Evolutionary conservation across 192 early-diverging fungal species (phyloP), one percentile per base, ranked within the genome.

Genomic region (Coemansia sp.): DNA sequence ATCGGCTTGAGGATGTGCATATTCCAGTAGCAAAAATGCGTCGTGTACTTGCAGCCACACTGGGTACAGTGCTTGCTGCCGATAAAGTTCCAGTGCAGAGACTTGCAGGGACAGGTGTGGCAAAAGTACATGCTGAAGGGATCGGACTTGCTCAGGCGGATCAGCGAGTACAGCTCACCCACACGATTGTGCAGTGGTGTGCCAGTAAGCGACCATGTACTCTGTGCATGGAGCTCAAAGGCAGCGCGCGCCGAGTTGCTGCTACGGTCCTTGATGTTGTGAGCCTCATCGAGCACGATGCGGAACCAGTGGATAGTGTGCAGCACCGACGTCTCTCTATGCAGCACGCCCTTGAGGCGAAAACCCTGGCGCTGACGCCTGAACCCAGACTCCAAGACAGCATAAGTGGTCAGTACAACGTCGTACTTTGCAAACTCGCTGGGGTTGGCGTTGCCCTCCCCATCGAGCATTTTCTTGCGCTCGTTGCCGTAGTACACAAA

Each of bases 111-210:
- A 55, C 95, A 94, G 6, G 70, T 62, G 57, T 85, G 87, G 80
- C 93, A 95, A 57, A 89, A 95, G 76, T 97, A 95, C 71, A 91
- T 89, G 26, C 84, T 84, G 72, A 87, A 92, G 8, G 91, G 91
- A 70, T 92, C 87, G 38, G 86, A 75, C 60, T 92, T 84, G 80
- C 93, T 85, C 61, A 97, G 90, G 6, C 93, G 85, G 70, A 97
- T 92, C 22, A 94, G 83, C 6, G 91, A 91, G 68, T 92, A 97
- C 26, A 97, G 80, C 76, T 97, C 95, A 36, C 93, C 95, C 8
- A 97, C 90, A 11, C 93, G 86, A 67, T 97, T 97, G 54, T 97
- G 95, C 68, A 97, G 79, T 11, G 93, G 93, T 15, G 95, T 97
- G 6, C 95, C 95, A 4, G 88, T 88, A n/a, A 97, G 74, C 3